These are phyloP conservation scores for Microsporum ferrugineum DNA, from an alignment of 2,329 filamentous ascomycete species.

Conservation along the genomic window DNA sequence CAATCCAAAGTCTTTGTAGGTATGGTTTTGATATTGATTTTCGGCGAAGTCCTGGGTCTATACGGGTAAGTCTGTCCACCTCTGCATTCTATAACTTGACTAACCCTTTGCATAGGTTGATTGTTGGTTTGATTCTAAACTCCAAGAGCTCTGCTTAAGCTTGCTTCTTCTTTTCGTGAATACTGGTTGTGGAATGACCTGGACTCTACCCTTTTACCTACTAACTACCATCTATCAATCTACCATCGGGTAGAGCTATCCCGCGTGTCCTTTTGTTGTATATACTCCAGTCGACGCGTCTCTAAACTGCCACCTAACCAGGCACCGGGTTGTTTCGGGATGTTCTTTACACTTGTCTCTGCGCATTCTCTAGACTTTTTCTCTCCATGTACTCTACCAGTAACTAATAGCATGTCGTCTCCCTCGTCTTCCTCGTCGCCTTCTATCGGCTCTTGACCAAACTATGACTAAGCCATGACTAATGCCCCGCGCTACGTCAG, in stretches of 20 bases:
- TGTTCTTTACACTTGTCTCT: background rate
- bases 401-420: background rate
- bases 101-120: constrained; percentile 48
- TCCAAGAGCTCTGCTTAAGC: constrained; percentile 50
- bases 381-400: background rate
- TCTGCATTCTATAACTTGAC: constrained; percentile 33
- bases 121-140: constrained; percentile 84
- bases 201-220: background rate
- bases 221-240: background rate
- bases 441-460: background rate
- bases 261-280: background rate
- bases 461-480: background rate
- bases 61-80: constrained; percentile 70
- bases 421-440: background rate
- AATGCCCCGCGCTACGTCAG: background rate
- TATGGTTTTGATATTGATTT: constrained; percentile 98
- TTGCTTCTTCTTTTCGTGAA: background rate
- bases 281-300: background rate
- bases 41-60: constrained; percentile 90
- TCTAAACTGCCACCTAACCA: background rate
- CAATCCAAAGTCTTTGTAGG: constrained; percentile 94
- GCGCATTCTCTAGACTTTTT: background rate
- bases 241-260: background rate
- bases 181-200: too few species aligned
- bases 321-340: background rate